Evolutionary conservation across 768 basidiomycete species (phyloP).

Genomic region (Lactifluus subvellereus): DNA sequence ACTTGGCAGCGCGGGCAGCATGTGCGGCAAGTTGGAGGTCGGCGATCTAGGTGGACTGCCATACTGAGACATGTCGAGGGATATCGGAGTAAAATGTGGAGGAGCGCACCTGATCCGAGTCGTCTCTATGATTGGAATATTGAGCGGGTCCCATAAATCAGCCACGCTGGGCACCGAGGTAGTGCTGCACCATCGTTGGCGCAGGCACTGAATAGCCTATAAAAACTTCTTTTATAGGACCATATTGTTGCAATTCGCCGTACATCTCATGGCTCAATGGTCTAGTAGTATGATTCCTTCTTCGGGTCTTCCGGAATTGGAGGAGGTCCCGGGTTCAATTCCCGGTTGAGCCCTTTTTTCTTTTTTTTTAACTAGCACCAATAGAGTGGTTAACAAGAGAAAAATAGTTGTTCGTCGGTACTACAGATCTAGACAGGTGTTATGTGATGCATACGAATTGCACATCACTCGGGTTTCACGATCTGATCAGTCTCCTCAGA

Average conservation of each 20-base stretch:
- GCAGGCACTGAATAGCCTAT: too few species aligned
- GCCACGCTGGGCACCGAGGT: too few species aligned
- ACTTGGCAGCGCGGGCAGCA: conserved; percentile 36
- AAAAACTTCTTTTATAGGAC: too few species aligned
- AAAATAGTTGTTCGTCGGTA: too few species aligned
- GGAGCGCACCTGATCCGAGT: conserved; percentile 6
- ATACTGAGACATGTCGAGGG: conserved; percentile 13
- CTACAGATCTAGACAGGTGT: too few species aligned
- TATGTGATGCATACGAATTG: too few species aligned
- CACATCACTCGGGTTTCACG: too few species aligned
- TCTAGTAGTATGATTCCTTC: conserved; percentile 35
- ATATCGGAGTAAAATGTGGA: conserved; percentile 2
- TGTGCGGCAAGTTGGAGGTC: conserved; percentile 33
- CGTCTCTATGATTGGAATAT: not conserved
- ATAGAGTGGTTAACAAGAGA: too few species aligned
- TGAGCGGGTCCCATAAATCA: conserved; percentile 13
- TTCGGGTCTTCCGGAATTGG: conserved; percentile 29
- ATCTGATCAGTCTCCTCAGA: too few species aligned
- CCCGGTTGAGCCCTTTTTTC: conserved; percentile 34
- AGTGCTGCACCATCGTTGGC: too few species aligned
- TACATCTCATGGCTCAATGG: conserved; percentile 28
- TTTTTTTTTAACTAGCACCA: not conserved
- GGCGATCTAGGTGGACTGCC: conserved; percentile 23
- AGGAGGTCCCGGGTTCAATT: conserved; percentile 40
- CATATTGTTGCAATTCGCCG: not conserved